Conservation (phyloP, 2,329 filamentous ascomycete species). For the Colletotrichum truncatum region DNA sequence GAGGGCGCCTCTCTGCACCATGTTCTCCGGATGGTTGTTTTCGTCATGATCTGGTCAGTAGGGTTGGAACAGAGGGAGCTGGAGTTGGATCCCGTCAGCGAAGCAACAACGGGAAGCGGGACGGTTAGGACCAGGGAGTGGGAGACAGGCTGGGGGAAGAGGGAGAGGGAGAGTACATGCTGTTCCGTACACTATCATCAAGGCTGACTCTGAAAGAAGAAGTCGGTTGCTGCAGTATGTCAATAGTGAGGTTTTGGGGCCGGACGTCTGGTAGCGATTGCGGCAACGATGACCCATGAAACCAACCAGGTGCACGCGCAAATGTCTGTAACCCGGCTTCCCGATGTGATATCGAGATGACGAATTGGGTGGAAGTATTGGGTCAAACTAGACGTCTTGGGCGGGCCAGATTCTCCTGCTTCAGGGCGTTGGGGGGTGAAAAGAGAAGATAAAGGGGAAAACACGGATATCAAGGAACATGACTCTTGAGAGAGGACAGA, state of each 20-base stretch:
- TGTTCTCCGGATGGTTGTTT: not conserved
- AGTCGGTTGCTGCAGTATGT: slow-evolving; percentile 11
- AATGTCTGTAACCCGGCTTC: no score
- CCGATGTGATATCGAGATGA: not conserved
- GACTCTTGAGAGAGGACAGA: not conserved
- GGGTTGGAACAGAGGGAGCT: not conserved
- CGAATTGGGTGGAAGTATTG: slow-evolving; percentile 8
- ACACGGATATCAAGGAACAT: no score
- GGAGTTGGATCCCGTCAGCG: slow-evolving; percentile 12
- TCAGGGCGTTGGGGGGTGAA: not conserved
- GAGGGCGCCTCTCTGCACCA: not conserved
- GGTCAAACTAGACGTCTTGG: slow-evolving; percentile 8
- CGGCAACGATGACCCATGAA: not conserved
- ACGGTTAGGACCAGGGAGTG: not conserved
- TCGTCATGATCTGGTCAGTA: not conserved
- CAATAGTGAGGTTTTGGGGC: slow-evolving; percentile 24
- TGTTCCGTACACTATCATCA: slow-evolving; percentile 5
- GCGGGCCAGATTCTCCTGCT: slow-evolving; percentile 3
- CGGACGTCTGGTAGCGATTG: not conserved
- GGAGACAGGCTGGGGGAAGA: not conserved
- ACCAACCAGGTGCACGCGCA: not conserved
- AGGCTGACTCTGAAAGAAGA: not conserved
- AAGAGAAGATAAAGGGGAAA: not conserved
- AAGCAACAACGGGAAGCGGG: slow-evolving; percentile 14
- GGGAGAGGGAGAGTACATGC: no score